These are phyloP conservation scores for Ramaria sp. DNA, from an alignment of 768 basidiomycete genomes.

Conservation along the genomic window DNA sequence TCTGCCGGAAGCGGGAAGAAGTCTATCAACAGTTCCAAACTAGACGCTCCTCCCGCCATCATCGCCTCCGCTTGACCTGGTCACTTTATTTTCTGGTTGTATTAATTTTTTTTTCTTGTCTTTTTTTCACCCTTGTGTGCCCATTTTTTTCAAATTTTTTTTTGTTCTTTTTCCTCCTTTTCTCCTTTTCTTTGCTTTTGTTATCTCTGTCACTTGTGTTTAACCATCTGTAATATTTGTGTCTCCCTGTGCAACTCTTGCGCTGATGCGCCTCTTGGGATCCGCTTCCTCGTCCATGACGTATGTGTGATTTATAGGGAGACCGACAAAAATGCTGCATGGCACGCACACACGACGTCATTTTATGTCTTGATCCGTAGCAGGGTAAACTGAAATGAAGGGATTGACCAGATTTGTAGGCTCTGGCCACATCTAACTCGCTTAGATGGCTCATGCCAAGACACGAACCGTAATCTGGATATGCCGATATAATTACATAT, in stretches of 20 bases:
- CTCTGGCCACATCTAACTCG: no score
- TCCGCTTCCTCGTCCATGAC: not conserved
- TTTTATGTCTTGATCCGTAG: no score
- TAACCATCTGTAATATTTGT: not conserved
- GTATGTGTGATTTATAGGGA: no score
- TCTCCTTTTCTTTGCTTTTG: not conserved
- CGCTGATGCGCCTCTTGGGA: not conserved
- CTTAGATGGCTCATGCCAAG: no score
- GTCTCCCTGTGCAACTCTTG: not conserved
- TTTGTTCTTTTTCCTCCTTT: not conserved
- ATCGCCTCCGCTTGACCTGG: slow-evolving; percentile 7
- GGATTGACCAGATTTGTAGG: no score
- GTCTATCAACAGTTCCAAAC: not conserved
- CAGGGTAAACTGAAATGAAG: no score
- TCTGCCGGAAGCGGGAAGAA: not conserved
- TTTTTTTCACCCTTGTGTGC: not conserved
- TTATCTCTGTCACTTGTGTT: not conserved
- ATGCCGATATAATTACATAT: no score
- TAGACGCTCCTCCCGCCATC: slow-evolving; percentile 5
- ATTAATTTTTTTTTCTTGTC: not conserved
- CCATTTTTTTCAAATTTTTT: not conserved
- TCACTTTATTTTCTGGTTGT: not conserved
- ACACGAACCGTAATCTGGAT: no score
- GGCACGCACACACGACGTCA: no score
- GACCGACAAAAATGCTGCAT: no score